These are phyloP conservation scores for Euphorbia tirucalli DNA, from an alignment of 345 rosid genomes.

Conservation along the genomic window DNA sequence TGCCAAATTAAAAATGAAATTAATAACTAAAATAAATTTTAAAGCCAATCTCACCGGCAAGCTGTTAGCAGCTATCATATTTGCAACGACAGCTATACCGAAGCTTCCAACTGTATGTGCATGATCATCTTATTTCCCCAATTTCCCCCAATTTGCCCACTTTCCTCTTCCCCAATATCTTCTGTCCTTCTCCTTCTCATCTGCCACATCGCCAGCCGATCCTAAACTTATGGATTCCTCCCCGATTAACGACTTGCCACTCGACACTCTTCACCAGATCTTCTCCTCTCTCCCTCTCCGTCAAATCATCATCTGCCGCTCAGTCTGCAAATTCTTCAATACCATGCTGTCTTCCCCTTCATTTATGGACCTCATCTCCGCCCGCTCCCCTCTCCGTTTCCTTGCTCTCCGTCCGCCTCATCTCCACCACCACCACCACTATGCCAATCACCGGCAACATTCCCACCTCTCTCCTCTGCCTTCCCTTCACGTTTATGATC, in stretches of 20 bases:
- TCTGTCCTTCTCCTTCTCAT: neutral
- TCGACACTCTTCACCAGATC: constrained; percentile 75
- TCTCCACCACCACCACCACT: constrained; percentile 46
- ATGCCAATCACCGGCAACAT: constrained; percentile 9
- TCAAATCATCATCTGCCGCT: constrained; percentile 66
- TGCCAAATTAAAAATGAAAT: no score
- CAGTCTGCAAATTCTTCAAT: constrained; percentile 62
- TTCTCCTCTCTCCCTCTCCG: constrained; percentile 77
- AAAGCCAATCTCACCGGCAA: no score
- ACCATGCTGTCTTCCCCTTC: constrained; percentile 42
- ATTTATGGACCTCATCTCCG: constrained; percentile 49
- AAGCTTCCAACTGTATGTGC: no score
- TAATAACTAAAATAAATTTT: no score
- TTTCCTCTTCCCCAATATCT: no score
- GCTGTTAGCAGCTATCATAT: no score
- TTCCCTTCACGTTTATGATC: constrained; percentile 64
- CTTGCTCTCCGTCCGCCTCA: constrained; percentile 73
- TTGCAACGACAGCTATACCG: no score
- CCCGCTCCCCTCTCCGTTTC: constrained; percentile 53
- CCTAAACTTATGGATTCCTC: constrained; percentile 13
- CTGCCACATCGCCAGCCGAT: neutral
- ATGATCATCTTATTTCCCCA: no score
- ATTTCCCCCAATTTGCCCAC: no score
- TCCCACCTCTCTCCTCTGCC: constrained; percentile 21
- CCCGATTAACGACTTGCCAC: constrained; percentile 61